Evolutionary conservation across 495 filamentous ascomycete genomes (phyloP), one percentile per base, ranked within the genome.

Genomic region (Penicillium odoratum): DNA sequence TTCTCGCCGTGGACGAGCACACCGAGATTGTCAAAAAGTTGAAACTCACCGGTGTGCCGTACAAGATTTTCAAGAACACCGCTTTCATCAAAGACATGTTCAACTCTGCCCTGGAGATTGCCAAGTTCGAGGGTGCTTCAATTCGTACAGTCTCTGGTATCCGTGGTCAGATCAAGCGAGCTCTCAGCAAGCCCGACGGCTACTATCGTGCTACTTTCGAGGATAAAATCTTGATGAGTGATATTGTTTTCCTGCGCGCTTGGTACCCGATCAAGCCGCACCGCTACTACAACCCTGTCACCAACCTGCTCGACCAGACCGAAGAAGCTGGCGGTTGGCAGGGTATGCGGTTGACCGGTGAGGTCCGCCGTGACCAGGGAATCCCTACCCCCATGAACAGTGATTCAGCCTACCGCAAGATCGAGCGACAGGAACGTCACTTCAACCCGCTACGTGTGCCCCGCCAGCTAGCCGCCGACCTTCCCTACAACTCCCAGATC

Each of bases 71-170:
- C 83, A 95, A 95, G 69, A 98, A 98, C 75, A 98, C 94, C 0
- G 92, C 94, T 16, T 98, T 98, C 74, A 94, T 98, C 78, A 93
- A 92, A 69, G 91, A 97, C 71, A 98, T 98, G 94, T 98, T 98
- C 80, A 92, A 83, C 65, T 87, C 87, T 1, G 78, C 90, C 0
- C 82, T 98, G 13, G 94, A 98, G 69, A 92, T 98, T 56, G 93
- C 94, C 70, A 98, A 98, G 74, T 98, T 98, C 66, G 94, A 98
- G 76, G 95, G 94, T 38, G 94, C 94, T 9, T 85, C 88, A 46
- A 93, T 98, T 73, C 89, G 91, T 55, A 98, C 94, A 1, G 94
- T 98, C 28, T 97, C 93, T 5, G 95, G 94, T 38, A 87, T 98
- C 61, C 82, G 94, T 18, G 94, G 94, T 61, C 94, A 97, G 70